Evolutionary conservation across 495 filamentous ascomycete species (phyloP).

Genomic region (Melanomma pulvis-pyrius): DNA sequence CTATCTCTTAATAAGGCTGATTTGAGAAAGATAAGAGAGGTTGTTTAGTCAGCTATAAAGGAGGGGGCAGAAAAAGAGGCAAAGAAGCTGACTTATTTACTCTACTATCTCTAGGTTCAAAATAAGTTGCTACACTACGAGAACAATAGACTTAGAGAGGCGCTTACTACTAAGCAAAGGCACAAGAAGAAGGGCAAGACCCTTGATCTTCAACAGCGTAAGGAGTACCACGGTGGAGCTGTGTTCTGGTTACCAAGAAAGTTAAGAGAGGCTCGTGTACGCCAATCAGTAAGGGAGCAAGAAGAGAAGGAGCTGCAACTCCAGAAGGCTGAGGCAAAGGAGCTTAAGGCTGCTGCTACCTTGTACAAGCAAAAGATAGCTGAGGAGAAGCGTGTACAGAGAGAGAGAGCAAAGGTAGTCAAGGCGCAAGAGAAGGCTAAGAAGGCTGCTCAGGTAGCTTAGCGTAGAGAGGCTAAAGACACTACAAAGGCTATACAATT

Average conservation of each 20-base stretch:
- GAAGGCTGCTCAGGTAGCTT: background rate
- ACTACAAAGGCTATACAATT: constrained; percentile 1
- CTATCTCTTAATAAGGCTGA: background rate
- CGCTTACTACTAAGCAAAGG: background rate
- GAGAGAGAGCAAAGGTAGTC: background rate
- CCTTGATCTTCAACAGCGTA: background rate
- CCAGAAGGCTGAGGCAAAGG: background rate
- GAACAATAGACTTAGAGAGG: background rate
- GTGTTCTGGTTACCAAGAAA: background rate
- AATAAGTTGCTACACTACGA: background rate
- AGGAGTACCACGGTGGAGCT: background rate
- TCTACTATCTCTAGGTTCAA: background rate
- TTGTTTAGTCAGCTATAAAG: background rate
- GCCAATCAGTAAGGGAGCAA: background rate
- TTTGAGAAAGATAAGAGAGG: background rate
- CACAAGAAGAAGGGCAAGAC: background rate
- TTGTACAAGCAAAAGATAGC: background rate
- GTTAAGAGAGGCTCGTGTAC: background rate
- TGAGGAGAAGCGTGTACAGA: background rate
- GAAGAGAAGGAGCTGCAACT: background rate
- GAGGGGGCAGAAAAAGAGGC: background rate
- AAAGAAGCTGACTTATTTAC: background rate
- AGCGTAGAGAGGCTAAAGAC: background rate
- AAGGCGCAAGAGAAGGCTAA: background rate
- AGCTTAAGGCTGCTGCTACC: background rate